Percentiles rank a stretch among this genome's conserved stretches.
phyloP scores from a whole-genome alignment of 495 filamentous ascomycete species.

The Aspergillus mulundensis region DNA sequence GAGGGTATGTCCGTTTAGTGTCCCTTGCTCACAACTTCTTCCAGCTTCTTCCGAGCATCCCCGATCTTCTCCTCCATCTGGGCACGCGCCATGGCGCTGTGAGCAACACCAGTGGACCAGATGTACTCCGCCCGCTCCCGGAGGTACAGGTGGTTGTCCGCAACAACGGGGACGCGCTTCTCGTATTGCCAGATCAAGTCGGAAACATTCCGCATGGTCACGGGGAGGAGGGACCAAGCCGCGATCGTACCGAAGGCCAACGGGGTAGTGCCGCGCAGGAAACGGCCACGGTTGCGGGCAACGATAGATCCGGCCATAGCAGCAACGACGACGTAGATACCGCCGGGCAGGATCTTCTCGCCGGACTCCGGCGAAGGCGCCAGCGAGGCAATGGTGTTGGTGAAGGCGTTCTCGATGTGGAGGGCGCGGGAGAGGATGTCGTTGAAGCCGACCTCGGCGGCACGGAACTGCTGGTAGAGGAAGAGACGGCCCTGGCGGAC shows the following conservation, averaged over 20 bases:
- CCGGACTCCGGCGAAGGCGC: constrained; percentile 76
- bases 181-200: constrained; percentile 86
- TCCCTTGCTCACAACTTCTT: constrained; percentile 87
- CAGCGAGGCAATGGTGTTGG: constrained; percentile 78
- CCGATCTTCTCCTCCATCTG: constrained; percentile 77
- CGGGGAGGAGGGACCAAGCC: constrained; percentile 68
- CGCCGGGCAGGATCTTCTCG: constrained; percentile 80
- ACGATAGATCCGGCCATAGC: constrained; percentile 91
- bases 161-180: constrained; percentile 73
- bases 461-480: constrained; percentile 66
- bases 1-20: constrained; percentile 35
- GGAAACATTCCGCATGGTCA: constrained; percentile 80
- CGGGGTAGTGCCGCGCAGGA: constrained; percentile 69
- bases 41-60: constrained; percentile 66
- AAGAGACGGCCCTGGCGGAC: constrained; percentile 76
- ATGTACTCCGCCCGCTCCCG: constrained; percentile 64
- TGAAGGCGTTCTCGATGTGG: constrained; percentile 70
- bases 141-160: constrained; percentile 67
- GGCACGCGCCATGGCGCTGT: constrained; percentile 60
- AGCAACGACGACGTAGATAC: constrained; percentile 84
- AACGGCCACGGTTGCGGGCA: constrained; percentile 74
- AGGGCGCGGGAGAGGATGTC: constrained; percentile 67
- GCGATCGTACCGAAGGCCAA: constrained; percentile 67
- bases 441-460: constrained; percentile 76
- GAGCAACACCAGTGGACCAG: constrained; percentile 64